Evolutionary conservation across 345 rosid genomes (phyloP), one percentile per base, ranked within the genome.

Genomic region (Litchi chinensis): DNA sequence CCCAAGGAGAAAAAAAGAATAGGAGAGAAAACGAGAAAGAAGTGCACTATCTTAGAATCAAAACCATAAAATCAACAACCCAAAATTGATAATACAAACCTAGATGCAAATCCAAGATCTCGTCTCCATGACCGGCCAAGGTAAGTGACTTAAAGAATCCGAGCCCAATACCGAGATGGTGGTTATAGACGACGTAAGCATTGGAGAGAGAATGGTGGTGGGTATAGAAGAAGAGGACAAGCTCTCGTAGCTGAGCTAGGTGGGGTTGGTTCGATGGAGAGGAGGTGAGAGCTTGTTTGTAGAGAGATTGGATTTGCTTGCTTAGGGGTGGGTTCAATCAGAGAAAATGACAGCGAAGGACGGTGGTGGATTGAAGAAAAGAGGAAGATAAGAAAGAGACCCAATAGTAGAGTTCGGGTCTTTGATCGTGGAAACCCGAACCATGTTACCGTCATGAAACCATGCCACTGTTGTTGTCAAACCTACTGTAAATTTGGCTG

Each of bases 181-280:
- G 97, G 48, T 84, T 81, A 48, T 95, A 94, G 79, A 95, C 91
- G n/a, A 77, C 68, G 74, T 73, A 79, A 63, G 89, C 98, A 57
- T 89, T 87, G 62, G 90, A 75, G 70, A 91, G 83, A 21, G 97
- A 91, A 59, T 85, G 88, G 0, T 88, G 84, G 77, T 77, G 81
- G 79, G 86, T 73, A 83, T 97, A 93, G 18, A 92, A 83, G 73
- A 88, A 93, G 79, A 95, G 86, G 32, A 95, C 87, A 72, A 88
- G 92, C 84, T 92, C 98, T 28, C 32, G 79, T 91, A 95, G 2
- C 98, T 93, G 81, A 82, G 95, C 71, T 93, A 98, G 84, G 90
- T 81, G 43, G 92, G 97, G 79, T 82, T 76, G 10, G 79, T 71
- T 93, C 93, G 3, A 76, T 74, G 68, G 89, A 83, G 56, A 95